Evolutionary conservation across 179 eudicot genomes (phyloP), one percentile per base, ranked within the genome.

Genomic region (Dionaea muscipula): DNA sequence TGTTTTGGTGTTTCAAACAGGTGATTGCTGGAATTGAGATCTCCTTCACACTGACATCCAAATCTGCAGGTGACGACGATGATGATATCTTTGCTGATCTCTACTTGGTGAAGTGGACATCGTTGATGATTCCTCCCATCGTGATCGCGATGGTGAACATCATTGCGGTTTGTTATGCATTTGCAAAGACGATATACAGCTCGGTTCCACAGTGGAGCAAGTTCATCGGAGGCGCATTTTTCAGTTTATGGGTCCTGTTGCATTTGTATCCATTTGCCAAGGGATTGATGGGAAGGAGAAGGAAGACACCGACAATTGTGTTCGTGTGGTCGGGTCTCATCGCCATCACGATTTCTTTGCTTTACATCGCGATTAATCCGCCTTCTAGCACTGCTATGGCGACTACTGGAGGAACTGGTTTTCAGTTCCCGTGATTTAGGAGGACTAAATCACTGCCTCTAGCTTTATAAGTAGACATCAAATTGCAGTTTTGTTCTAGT

Each of bases 241-340:
- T 78, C 21, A 68, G 75, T 40, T 72, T 73, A 27, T 81, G 86
- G 86, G 86, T 81, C 26, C 18, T 81, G 63, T 78, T 73, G 11
- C 86, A 81, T 68, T 31, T 81, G 61, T 81, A 81, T 49, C 86
- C 86, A 10, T 81, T 81, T 24, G 80, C 81, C 3, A 81, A 81
- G 57, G 86, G 86, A 2, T 45, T 81, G 62, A 81, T 81, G 86
- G 86, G 86, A 9, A 63, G 75, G 56, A 70, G 83, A 51, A 66
- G 71, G 51, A 81, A 75, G 67, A 81, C 83, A 0, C 86, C 83
- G 2, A 78, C 83, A 12, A 81, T 81, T n/a, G 83, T 78, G 15
- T 78, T 65, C 57, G 83, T 81, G 3, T 81, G 86, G 86, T 70
- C 86, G 0, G 86, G 83, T 39, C 77, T 81, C 19, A 75, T 81